A percentile compares a stretch with the other conserved stretches of the same genome.
phyloP scores from a whole-genome alignment of 2,329 filamentous ascomycete species.

The Claviceps spartinae region DNA sequence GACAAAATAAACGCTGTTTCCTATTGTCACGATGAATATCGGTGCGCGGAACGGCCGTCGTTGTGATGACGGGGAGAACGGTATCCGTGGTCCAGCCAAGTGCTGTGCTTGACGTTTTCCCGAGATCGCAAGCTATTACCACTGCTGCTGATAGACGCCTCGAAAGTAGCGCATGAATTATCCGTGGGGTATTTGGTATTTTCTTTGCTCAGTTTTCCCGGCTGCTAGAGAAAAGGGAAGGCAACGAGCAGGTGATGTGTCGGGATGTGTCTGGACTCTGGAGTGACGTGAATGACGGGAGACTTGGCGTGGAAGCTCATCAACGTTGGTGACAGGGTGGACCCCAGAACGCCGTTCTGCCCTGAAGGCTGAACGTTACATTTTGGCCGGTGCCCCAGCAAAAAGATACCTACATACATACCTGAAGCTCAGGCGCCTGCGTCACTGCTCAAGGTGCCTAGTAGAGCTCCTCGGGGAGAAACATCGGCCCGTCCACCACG shows the following conservation, averaged over 20 bases:
- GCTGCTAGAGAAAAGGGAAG: neutral
- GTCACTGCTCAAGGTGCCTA: slow-evolving; percentile 6
- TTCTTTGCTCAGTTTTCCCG: too few relatives aligned
- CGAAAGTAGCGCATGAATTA: neutral
- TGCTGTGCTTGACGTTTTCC: neutral
- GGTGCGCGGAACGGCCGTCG: neutral
- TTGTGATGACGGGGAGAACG: neutral
- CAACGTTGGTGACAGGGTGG: slow-evolving; percentile 6
- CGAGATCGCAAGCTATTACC: neutral
- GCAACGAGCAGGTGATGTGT: neutral
- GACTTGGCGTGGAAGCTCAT: slow-evolving; percentile 6
- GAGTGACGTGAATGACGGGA: neutral
- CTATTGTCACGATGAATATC: neutral
- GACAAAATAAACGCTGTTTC: slow-evolving; percentile 7
- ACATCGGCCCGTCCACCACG: slow-evolving; percentile 5
- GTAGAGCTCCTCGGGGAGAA: slow-evolving; percentile 6
- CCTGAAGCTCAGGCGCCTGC: neutral
- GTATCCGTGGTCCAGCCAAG: neutral
- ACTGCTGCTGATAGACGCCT: neutral
- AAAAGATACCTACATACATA: neutral
- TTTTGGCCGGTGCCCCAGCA: neutral
- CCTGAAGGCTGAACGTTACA: neutral
- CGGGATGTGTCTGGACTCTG: neutral
- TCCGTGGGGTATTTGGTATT: neutral
- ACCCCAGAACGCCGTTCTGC: neutral